These are phyloP conservation scores for Schizonepeta tenuifolia DNA, from an alignment of 257 asterid genomes.

Conservation along the genomic window DNA sequence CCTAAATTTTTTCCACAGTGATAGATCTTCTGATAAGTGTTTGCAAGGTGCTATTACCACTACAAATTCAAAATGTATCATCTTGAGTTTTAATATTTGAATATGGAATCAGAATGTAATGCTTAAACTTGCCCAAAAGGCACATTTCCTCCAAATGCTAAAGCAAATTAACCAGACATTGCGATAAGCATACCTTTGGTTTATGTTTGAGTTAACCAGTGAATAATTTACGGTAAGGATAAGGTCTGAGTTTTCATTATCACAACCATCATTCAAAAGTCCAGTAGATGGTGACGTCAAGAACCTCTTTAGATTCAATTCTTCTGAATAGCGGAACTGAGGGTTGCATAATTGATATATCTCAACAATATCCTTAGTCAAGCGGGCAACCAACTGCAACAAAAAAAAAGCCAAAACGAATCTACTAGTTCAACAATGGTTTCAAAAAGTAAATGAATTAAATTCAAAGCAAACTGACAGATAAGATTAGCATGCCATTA, in stretches of 20 bases:
- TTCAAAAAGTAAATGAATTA: constrained; percentile 24
- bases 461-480: not conserved
- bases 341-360: constrained; percentile 89
- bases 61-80: constrained; percentile 13
- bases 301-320: constrained; percentile 87
- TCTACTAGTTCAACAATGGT: constrained; percentile 32
- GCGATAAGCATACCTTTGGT: constrained; percentile 65
- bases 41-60: constrained; percentile 5
- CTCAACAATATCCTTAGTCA: constrained; percentile 91
- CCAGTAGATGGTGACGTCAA: constrained; percentile 93
- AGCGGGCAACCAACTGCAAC: constrained; percentile 87
- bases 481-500: constrained; percentile 15
- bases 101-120: constrained; percentile 31
- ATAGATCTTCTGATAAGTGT: constrained; percentile 22
- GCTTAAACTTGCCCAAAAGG: constrained; percentile 15
- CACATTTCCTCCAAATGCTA: constrained; percentile 27
- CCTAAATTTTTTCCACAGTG: not conserved
- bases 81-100: constrained; percentile 20
- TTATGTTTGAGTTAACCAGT: constrained; percentile 69
- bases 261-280: constrained; percentile 84
- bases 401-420: not conserved
- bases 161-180: constrained; percentile 20
- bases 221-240: constrained; percentile 74
- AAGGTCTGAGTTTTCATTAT: constrained; percentile 91
- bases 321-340: constrained; percentile 74